phyloP scores from a whole-genome alignment of 768 basidiomycete species.

The Udeniomyces megalosporus region DNA sequence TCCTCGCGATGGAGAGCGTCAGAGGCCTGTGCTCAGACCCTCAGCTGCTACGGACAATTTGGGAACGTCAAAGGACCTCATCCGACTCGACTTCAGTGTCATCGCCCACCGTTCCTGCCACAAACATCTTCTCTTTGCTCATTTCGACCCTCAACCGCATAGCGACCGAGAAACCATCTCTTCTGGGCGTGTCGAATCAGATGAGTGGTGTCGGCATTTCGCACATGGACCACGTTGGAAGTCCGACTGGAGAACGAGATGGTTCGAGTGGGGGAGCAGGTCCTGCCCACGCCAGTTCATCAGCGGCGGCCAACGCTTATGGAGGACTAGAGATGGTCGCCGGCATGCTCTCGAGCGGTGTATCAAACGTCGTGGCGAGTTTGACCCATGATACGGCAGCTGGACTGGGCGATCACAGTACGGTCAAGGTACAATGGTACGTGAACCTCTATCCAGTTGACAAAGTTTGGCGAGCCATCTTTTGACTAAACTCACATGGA shows the following conservation, averaged over 20 bases:
- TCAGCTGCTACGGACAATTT: slow-evolving; percentile 21
- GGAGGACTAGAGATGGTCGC: slow-evolving; percentile 37
- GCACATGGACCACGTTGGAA: neutral
- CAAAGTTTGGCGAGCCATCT: neutral
- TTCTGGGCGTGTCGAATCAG: slow-evolving; percentile 56
- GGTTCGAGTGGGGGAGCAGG: slow-evolving; percentile 11
- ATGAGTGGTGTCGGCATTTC: slow-evolving; percentile 64
- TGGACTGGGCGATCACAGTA: slow-evolving; percentile 47
- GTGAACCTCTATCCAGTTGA: slow-evolving; percentile 20
- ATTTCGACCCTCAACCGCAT: slow-evolving; percentile 71
- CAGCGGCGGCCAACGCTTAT: neutral
- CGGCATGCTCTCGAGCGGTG: slow-evolving; percentile 58
- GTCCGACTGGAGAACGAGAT: slow-evolving; percentile 4
- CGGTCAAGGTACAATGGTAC: slow-evolving; percentile 84
- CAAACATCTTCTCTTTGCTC: slow-evolving; percentile 56
- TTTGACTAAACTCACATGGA: neutral
- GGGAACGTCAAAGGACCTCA: neutral
- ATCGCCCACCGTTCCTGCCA: slow-evolving; percentile 35
- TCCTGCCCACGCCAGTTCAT: slow-evolving; percentile 16
- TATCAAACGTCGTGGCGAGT: slow-evolving; percentile 5
- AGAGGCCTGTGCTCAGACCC: slow-evolving; percentile 40
- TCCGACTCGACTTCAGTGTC: slow-evolving; percentile 47
- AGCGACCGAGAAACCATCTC: slow-evolving; percentile 68
- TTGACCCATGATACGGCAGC: slow-evolving; percentile 25
- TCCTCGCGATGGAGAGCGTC: slow-evolving; percentile 82